Conservation (phyloP, 257 asterid species). For the Fraxinus anomala region DNA sequence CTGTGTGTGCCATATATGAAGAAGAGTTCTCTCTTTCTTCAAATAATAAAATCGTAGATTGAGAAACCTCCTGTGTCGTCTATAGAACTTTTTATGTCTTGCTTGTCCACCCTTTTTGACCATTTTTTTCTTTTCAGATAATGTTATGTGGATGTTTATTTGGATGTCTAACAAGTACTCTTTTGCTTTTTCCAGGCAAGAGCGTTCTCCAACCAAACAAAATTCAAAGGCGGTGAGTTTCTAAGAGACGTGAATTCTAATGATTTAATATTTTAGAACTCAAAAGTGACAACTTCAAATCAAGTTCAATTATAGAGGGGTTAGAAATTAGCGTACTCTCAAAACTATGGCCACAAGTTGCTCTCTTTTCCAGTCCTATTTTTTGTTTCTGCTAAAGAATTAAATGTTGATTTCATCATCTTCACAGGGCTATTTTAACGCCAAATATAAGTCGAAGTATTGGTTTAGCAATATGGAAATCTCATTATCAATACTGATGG, state of each 20-base stretch:
- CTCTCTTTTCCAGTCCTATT: background rate
- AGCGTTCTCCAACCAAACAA: conserved; percentile 76
- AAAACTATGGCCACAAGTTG: background rate
- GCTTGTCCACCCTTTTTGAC: conserved; percentile 16
- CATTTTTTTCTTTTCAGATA: background rate
- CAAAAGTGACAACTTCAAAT: background rate
- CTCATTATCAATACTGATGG: too few relatives aligned
- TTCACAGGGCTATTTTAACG: too few relatives aligned
- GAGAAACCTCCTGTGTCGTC: background rate
- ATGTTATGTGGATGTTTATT: background rate
- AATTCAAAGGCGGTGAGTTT: conserved; percentile 85
- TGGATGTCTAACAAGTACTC: conserved; percentile 20
- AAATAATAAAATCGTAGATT: background rate
- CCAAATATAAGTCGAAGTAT: too few relatives aligned
- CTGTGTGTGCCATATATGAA: background rate
- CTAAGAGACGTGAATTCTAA: background rate
- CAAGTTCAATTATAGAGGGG: background rate
- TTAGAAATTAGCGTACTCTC: background rate
- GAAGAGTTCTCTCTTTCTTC: conserved; percentile 8
- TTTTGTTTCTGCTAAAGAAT: too few relatives aligned
- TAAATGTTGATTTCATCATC: too few relatives aligned
- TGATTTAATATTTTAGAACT: background rate
- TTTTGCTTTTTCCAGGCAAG: conserved; percentile 64
- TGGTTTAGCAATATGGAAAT: too few relatives aligned
- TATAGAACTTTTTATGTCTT: background rate